Percentiles rank a stretch among this genome's conserved stretches.
phyloP scores from a whole-genome alignment of 306 rosid species.

The Prosopis cineraria region DNA sequence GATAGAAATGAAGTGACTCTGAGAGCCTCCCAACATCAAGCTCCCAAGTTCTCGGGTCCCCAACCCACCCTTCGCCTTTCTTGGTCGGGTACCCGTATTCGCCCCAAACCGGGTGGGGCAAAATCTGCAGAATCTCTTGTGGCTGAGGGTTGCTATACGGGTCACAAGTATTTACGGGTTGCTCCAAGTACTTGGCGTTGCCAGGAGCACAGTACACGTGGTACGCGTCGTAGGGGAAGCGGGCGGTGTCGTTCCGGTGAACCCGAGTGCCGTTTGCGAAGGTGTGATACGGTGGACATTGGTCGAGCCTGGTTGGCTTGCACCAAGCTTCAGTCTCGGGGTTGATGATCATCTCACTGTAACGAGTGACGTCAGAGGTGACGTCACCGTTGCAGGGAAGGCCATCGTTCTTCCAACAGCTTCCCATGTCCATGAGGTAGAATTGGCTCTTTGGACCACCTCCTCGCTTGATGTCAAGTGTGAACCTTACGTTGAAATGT shows the following conservation, averaged over 20 bases:
- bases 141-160: slow-evolving; percentile 70
- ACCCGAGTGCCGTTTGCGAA: slow-evolving; percentile 52
- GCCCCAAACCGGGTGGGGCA: slow-evolving; percentile 68
- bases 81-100: slow-evolving; percentile 62
- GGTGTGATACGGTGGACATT: slow-evolving; percentile 66
- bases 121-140: slow-evolving; percentile 66
- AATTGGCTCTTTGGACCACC: slow-evolving; percentile 54
- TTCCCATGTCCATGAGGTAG: slow-evolving; percentile 70
- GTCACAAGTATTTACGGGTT: slow-evolving; percentile 48
- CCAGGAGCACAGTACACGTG: slow-evolving; percentile 60
- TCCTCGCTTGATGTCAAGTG: slow-evolving; percentile 45
- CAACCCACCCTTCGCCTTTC: slow-evolving; percentile 65
- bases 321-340: slow-evolving; percentile 47
- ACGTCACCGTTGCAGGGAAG: slow-evolving; percentile 60
- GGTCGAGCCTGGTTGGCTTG: slow-evolving; percentile 30
- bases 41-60: slow-evolving; percentile 66
- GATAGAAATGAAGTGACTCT: slow-evolving; percentile 62
- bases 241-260: slow-evolving; percentile 42
- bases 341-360: slow-evolving; percentile 68
- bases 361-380: slow-evolving; percentile 62
- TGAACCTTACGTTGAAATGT: slow-evolving; percentile 42
- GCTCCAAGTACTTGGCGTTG: slow-evolving; percentile 49
- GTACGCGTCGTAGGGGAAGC: slow-evolving; percentile 62
- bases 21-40: slow-evolving; percentile 72
- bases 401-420: slow-evolving; percentile 74